Percentiles rank a stretch among this genome's conserved stretches.
Conservation (phyloP, 2,329 filamentous ascomycete species). For the Raffaelea ambrosiae region DNA sequence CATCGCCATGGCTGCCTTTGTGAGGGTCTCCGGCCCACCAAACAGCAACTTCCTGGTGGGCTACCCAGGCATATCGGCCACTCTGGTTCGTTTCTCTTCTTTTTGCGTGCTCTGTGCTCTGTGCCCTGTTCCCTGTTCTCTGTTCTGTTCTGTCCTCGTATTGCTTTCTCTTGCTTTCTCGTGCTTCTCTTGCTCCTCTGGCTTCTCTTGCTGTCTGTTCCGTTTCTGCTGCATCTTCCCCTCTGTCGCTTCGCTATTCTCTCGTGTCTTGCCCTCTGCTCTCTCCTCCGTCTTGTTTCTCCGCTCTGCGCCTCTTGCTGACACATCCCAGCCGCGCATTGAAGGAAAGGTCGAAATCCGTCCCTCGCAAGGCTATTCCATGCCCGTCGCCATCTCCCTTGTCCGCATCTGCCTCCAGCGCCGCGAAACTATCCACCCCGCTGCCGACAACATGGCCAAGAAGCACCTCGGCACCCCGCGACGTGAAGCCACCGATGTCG, state of each 20-base stretch:
- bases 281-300: too few species aligned
- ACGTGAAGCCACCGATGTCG: conserved; percentile 83
- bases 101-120: conserved; percentile 7
- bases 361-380: conserved; percentile 74
- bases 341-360: conserved; percentile 97
- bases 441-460: conserved; percentile 88
- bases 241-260: not conserved
- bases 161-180: conserved; percentile 10
- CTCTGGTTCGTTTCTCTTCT: conserved; percentile 59
- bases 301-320: not conserved
- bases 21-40: conserved; percentile 93
- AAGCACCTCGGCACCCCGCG: conserved; percentile 83
- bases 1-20: conserved; percentile 42
- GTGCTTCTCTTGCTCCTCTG: too few species aligned
- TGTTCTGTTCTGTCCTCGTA: not conserved
- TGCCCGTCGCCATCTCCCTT: conserved; percentile 82
- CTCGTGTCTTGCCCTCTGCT: not conserved
- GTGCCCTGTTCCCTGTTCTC: not conserved
- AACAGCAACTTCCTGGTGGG: conserved; percentile 96
- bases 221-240: too few species aligned
- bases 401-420: conserved; percentile 91
- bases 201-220: too few species aligned
- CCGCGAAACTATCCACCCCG: conserved; percentile 92
- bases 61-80: conserved; percentile 96
- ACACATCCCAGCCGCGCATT: conserved; percentile 68